Percentiles rank a stretch among this genome's conserved stretches.
phyloP scores from a whole-genome alignment of 1,284 basidiomycete genomes.

The Fomitiporia mediterranea region DNA sequence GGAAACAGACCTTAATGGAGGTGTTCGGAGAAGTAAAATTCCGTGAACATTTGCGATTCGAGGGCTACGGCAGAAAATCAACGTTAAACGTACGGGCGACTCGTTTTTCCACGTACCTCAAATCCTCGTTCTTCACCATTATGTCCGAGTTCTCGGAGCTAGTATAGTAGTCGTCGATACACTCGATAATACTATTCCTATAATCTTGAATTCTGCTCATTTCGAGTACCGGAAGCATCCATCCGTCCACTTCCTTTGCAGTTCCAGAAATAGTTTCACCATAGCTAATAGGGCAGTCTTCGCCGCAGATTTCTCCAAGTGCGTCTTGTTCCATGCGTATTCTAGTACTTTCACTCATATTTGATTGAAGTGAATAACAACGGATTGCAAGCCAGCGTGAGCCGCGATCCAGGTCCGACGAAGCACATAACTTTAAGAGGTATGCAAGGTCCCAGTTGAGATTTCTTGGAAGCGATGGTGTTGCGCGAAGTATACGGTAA shows the following conservation, averaged over 20 bases:
- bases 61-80: conserved; percentile 37
- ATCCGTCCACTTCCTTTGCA: conserved; percentile 56
- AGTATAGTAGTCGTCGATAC: conserved; percentile 27
- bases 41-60: conserved; percentile 59
- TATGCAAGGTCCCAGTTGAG: conserved; percentile 64
- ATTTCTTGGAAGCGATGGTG: conserved; percentile 58
- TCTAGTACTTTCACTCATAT: conserved; percentile 74
- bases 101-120: conserved; percentile 47
- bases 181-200: conserved; percentile 45
- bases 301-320: conserved; percentile 51
- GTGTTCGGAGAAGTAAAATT: conserved; percentile 51
- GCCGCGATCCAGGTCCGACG: conserved; percentile 55
- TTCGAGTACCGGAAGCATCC: conserved; percentile 74
- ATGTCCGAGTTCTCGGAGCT: not conserved
- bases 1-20: conserved; percentile 22
- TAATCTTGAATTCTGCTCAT: conserved; percentile 51
- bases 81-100: conserved; percentile 24
- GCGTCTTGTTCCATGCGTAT: conserved; percentile 56
- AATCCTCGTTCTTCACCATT: conserved; percentile 38
- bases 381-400: conserved; percentile 69
- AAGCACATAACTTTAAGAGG: conserved; percentile 53
- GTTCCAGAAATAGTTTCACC: conserved; percentile 42
- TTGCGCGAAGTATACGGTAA: conserved; percentile 73
- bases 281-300: conserved; percentile 55
- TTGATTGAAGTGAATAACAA: conserved; percentile 69